These are phyloP conservation scores for Scedosporium apiospermum DNA, from an alignment of 2,329 filamentous ascomycete species.

Conservation along the genomic window DNA sequence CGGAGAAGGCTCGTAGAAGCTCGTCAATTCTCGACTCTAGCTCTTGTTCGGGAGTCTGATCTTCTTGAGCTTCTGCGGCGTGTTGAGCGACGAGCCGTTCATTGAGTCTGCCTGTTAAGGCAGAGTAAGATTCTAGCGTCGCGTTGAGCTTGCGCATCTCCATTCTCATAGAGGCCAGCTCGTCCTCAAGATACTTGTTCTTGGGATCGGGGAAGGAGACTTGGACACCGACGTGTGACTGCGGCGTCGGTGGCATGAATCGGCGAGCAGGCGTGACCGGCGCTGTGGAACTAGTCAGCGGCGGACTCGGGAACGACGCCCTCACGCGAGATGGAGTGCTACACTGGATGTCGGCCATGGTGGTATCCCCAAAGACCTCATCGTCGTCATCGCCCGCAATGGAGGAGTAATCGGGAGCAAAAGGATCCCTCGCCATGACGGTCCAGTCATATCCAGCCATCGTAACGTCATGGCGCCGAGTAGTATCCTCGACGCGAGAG, in stretches of 20 bases:
- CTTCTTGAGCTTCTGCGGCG: neutral
- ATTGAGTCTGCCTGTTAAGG: conserved; percentile 27
- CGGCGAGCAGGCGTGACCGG: conserved; percentile 27
- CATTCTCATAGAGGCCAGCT: conserved; percentile 37
- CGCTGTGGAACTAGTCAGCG: conserved; percentile 39
- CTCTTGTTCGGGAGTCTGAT: neutral
- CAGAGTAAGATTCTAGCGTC: conserved; percentile 37
- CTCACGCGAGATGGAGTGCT: conserved; percentile 38
- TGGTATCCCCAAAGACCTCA: conserved; percentile 35
- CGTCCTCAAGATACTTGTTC: conserved; percentile 31
- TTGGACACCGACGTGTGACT: conserved; percentile 29
- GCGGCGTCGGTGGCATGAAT: conserved; percentile 13
- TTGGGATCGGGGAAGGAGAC: conserved; percentile 30
- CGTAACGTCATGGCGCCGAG: neutral
- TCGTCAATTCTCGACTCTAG: conserved; percentile 33
- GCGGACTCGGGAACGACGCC: conserved; percentile 45
- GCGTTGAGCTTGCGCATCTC: conserved; percentile 38
- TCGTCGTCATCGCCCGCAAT: conserved; percentile 28
- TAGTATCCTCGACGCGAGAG: conserved; percentile 11
- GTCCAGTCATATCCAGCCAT: conserved; percentile 36
- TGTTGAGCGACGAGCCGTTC: conserved; percentile 20
- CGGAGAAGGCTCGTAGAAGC: conserved; percentile 35
- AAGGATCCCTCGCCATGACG: conserved; percentile 37
- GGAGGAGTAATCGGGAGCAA: conserved; percentile 23
- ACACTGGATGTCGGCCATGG: conserved; percentile 39